Evolutionary conservation across 2,329 filamentous ascomycete species (phyloP), one percentile per base, ranked within the genome.

Genomic region (Whalleya microplaca): DNA sequence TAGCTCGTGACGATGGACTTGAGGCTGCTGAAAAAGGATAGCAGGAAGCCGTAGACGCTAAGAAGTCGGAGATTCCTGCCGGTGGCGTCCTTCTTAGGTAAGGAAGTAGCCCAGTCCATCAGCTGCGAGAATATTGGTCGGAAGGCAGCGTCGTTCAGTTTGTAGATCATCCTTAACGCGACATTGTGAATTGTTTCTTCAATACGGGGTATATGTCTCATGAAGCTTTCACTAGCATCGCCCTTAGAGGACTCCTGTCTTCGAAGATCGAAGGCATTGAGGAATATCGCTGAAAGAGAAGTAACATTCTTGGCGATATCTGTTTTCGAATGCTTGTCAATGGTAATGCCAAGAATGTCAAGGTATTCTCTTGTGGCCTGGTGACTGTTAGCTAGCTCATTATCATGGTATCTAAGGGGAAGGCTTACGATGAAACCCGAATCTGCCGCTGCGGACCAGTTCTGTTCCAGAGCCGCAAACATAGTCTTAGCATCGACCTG

Each of bases 1-100:
- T 99, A 99, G 73, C 87, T 89, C 9, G 95, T 98, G 56, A 98
- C 92, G 55, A 98, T 94, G 7, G 92, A 95, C 82, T 95, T 95
- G 59, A 98, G 87, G 62, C 85, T 89, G 56, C 87, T 85, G 68
- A 96, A 96, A 75, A 98, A 93, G 14, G 83, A 77, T 40, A 85
- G 77, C 43, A 96, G 78, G 78, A 97, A 96, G 49, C 85, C 84
- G 77, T 92, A 97, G 63, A 96, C 83, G 59, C 88, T 91, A 59
- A 88, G 88, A 43, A 89, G 83, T 18, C 92, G 85, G 46, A 87
- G 75, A 2, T 81, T 74, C 59, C 79, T 82, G 50, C 86, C 87
- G 21, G 75, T 65, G 14, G 71, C 71, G 66, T 92, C 87, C 57
- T 81, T 83, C 75, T 87, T 86, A 18, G 87, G 76, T 44, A 90